phyloP scores from a whole-genome alignment of 2,329 filamentous ascomycete genomes.

The Colletotrichum tropicale region DNA sequence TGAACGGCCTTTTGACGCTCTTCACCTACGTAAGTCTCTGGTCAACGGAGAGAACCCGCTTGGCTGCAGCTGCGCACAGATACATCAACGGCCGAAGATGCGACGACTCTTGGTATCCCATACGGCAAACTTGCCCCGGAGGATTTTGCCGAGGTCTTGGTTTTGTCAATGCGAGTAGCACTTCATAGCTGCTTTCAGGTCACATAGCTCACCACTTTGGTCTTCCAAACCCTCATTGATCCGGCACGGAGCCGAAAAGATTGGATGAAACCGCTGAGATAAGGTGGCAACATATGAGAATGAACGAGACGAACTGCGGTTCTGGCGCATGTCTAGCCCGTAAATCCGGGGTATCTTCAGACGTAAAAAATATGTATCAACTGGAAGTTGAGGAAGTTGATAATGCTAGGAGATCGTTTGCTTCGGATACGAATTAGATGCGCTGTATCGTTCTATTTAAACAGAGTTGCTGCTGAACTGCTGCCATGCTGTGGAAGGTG shows the following conservation, averaged over 20 bases:
- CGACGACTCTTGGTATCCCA: background rate
- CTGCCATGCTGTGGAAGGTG: background rate
- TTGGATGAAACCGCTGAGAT: background rate
- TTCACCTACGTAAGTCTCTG: background rate
- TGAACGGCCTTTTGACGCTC: background rate
- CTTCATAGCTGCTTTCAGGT: background rate
- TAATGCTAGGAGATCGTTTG: background rate
- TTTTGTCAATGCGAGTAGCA: background rate
- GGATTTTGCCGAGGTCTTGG: background rate
- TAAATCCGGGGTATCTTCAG: background rate
- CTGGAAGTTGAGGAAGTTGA: background rate
- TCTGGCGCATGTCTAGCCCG: background rate
- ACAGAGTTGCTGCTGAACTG: background rate
- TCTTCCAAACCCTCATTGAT: background rate
- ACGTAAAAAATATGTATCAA: background rate
- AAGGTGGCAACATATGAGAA: background rate
- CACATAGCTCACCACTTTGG: background rate
- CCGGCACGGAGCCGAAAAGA: background rate
- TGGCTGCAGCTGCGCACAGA: background rate
- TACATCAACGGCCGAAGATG: background rate
- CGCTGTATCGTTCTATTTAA: background rate
- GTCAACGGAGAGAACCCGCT: background rate
- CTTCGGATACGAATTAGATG: too few relatives aligned
- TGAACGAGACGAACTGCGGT: background rate
- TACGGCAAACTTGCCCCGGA: background rate